A percentile compares a stretch with the other conserved stretches of the same genome.
Conservation (phyloP, 116 monocot species). For the Zostera marina region DNA sequence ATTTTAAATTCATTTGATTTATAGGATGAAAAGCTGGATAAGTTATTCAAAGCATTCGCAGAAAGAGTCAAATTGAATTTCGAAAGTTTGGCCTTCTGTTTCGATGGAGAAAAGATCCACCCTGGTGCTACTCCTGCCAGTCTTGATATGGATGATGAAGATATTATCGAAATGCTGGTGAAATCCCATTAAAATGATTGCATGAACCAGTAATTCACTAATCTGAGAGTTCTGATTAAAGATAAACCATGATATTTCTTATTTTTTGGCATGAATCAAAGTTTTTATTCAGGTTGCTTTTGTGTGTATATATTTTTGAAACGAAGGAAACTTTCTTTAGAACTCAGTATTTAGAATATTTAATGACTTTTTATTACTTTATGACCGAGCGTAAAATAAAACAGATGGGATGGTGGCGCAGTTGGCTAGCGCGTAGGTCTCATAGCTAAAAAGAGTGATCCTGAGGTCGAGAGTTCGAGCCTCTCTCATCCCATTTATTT, state of each 20-base stretch:
- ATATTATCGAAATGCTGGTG: constrained; percentile 62
- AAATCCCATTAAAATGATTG: constrained; percentile 10
- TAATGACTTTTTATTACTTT: too few species aligned
- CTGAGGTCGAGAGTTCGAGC: constrained; percentile 99
- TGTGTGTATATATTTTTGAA: too few species aligned
- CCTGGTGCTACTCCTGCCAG: constrained; percentile 36
- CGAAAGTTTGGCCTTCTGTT: constrained; percentile 42
- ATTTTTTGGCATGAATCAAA: too few species aligned
- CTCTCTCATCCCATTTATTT: constrained; percentile 78
- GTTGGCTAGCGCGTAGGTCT: constrained; percentile 99
- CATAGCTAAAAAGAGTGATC: constrained; percentile 83
- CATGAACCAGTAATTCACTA: too few species aligned
- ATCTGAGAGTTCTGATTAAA: too few species aligned
- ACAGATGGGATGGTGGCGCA: constrained; percentile 53
- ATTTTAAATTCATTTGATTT: neutral
- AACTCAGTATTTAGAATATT: too few species aligned
- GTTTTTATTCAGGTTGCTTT: too few species aligned
- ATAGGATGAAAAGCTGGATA: constrained; percentile 81
- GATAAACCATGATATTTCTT: too few species aligned
- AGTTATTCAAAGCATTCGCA: constrained; percentile 63
- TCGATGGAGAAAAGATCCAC: constrained; percentile 61
- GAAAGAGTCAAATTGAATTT: constrained; percentile 22
- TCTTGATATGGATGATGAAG: constrained; percentile 67
- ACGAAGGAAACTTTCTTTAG: too few species aligned
- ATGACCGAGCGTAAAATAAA: too few species aligned